Percentiles rank a stretch among this genome's conserved stretches.
phyloP scores from a whole-genome alignment of 2,329 filamentous ascomycete genomes.

The Colletotrichum sp. region DNA sequence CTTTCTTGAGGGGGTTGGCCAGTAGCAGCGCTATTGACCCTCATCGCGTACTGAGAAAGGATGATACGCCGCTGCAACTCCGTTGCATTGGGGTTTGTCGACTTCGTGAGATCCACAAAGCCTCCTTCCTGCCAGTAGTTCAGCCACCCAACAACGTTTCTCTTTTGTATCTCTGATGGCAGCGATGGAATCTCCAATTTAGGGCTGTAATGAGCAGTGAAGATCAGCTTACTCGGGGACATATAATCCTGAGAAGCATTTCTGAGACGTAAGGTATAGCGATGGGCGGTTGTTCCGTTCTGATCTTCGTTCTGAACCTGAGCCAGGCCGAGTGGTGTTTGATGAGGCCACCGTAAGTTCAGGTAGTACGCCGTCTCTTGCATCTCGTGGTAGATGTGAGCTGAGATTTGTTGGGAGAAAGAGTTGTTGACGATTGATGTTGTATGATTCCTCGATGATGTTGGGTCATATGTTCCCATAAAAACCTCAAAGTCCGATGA shows the following conservation, averaged over 20 bases:
- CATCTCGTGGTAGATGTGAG: slow-evolving; percentile 40
- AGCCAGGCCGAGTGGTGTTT: slow-evolving; percentile 13
- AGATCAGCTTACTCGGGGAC: slow-evolving; percentile 23
- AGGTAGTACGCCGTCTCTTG: slow-evolving; percentile 40
- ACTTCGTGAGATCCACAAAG: slow-evolving; percentile 44
- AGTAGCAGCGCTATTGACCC: slow-evolving; percentile 42
- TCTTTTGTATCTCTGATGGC: slow-evolving; percentile 27
- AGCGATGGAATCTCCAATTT: slow-evolving; percentile 25
- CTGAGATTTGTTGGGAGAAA: slow-evolving; percentile 15
- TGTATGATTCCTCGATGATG: slow-evolving; percentile 32
- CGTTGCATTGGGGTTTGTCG: slow-evolving; percentile 36
- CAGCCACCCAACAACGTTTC: slow-evolving; percentile 34
- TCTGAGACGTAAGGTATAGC: background rate
- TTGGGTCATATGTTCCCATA: slow-evolving; percentile 38
- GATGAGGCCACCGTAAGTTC: slow-evolving; percentile 36
- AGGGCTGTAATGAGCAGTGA: slow-evolving; percentile 38
- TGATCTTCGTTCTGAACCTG: slow-evolving; percentile 1
- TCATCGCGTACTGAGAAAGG: slow-evolving; percentile 47
- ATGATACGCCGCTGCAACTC: slow-evolving; percentile 39
- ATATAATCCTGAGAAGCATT: background rate
- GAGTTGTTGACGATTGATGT: slow-evolving; percentile 27
- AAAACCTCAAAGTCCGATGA: slow-evolving; percentile 44
- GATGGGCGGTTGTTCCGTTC: background rate
- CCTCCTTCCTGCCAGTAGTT: slow-evolving; percentile 42
- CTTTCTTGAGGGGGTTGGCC: slow-evolving; percentile 22